Evolutionary conservation across 345 rosid species (phyloP), one percentile per base, ranked within the genome.

Genomic region (Populus pruinosa): DNA sequence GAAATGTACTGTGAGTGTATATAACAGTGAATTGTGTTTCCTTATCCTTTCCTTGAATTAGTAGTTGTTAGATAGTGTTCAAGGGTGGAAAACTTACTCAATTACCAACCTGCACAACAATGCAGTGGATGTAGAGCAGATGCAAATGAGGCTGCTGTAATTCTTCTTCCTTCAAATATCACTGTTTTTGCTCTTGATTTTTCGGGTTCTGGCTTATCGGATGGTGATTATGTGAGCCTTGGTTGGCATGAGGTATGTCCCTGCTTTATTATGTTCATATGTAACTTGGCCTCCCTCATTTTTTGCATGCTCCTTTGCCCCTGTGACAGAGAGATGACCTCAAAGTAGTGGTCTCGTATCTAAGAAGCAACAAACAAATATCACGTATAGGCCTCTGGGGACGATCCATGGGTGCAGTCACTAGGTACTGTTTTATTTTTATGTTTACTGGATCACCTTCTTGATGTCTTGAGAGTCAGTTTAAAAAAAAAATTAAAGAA

Each of bases 391-490:
- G 96, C 77, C 98, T 96, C 5, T 96, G 99, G 99, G 99, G 99
- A 79, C 93, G 99, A 74, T 96, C 99, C 59, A 96, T 96, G 99
- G 99, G 99, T 72, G 99, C 99, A 5, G 99, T 96, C 77, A 96
- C 99, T 74, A 84, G 99, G 99, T 96, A 84, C 49, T 67, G 82
- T 35, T 78, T 71, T 56, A 53, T 63, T 72, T 55, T 75, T 64
- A 67, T 71, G 74, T 27, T 56, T 65, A 38, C 68, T 44, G 25
- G 76, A 68, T 64, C 70, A 43, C 63, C 21, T 50, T 31, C 59
- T 68, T 14, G 31, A 8, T 47, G 50, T 12, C 50, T 47, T 47
- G 50, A 47, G 50, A 47, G 50, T 3, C 18, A 47, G 18, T 14
- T 47, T 47, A 47, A 12, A 47, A 12, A 1, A 4, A 41, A 41